phyloP scores from a whole-genome alignment of 129 eudicot genomes.

The Pulicaria dysenterica region DNA sequence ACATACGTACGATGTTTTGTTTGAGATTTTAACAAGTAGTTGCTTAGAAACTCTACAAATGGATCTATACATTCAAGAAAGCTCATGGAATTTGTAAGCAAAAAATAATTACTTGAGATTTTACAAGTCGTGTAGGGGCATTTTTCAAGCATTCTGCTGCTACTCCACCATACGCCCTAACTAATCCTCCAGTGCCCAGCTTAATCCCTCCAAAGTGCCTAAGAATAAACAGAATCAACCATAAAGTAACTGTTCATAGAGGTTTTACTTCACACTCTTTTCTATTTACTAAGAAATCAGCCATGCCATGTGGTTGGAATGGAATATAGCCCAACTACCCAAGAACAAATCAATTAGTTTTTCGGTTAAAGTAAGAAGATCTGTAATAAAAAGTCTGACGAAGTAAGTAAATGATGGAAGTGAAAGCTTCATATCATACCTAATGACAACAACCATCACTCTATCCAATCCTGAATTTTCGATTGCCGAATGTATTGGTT shows the following conservation, averaged over 20 bases:
- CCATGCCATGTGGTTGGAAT: background rate
- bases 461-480: conserved; percentile 86
- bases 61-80: background rate
- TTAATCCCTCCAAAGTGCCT: conserved; percentile 97
- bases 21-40: background rate
- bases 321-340: background rate
- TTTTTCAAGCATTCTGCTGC: conserved; percentile 89
- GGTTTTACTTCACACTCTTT: background rate
- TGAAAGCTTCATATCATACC: conserved; percentile 44
- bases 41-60: conserved; percentile 4
- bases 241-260: background rate
- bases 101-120: conserved; percentile 68
- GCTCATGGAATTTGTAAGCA: background rate
- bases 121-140: conserved; percentile 80
- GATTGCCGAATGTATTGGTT: conserved; percentile 87
- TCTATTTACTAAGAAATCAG: background rate
- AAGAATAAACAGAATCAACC: conserved; percentile 1
- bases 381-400: background rate
- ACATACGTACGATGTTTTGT: background rate
- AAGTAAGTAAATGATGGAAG: background rate
- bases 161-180: conserved; percentile 97
- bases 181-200: conserved; percentile 94
- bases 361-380: background rate
- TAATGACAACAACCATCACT: conserved; percentile 92
- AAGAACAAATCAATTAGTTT: conserved; percentile 5